These are phyloP conservation scores for Alternaria burnsii DNA, from an alignment of 2,329 filamentous ascomycete species.

Conservation along the genomic window DNA sequence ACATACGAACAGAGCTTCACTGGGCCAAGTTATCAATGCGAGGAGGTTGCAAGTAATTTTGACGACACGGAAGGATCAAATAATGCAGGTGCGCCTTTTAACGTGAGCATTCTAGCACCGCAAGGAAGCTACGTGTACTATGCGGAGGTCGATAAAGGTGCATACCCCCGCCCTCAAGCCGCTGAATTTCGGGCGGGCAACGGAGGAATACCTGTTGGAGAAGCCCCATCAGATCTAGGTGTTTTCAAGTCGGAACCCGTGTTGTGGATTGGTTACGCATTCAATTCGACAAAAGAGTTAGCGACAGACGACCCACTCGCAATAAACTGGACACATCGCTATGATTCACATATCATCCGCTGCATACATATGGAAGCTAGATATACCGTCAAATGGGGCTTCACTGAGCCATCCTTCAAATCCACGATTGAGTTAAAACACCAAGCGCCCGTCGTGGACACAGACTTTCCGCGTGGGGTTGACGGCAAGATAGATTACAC, in stretches of 20 bases:
- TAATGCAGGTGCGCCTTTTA: conserved; percentile 43
- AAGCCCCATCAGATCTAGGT: conserved; percentile 31
- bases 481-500: conserved; percentile 53
- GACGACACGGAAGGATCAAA: conserved; percentile 29
- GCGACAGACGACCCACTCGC: conserved; percentile 29
- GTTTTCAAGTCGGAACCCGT: conserved; percentile 46
- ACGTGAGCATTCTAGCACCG: conserved; percentile 41
- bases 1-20: conserved; percentile 43
- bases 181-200: conserved; percentile 26
- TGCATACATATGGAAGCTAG: conserved; percentile 48
- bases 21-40: conserved; percentile 46
- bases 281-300: conserved; percentile 38
- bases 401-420: conserved; percentile 39
- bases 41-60: conserved; percentile 33
- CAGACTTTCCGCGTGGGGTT: conserved; percentile 36
- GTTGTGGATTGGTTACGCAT: conserved; percentile 47
- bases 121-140: conserved; percentile 40
- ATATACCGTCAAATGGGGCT: conserved; percentile 46
- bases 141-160: conserved; percentile 40
- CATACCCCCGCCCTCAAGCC: conserved; percentile 40
- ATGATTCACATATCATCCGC: conserved; percentile 41
- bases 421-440: conserved; percentile 33
- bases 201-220: conserved; percentile 43
- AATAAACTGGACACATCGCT: conserved; percentile 40
- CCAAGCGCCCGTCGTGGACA: conserved; percentile 41